A percentile compares a stretch with the other conserved stretches of the same genome.
Conservation (phyloP, 176 grass and related monocot species). For the Areca catechu region DNA sequence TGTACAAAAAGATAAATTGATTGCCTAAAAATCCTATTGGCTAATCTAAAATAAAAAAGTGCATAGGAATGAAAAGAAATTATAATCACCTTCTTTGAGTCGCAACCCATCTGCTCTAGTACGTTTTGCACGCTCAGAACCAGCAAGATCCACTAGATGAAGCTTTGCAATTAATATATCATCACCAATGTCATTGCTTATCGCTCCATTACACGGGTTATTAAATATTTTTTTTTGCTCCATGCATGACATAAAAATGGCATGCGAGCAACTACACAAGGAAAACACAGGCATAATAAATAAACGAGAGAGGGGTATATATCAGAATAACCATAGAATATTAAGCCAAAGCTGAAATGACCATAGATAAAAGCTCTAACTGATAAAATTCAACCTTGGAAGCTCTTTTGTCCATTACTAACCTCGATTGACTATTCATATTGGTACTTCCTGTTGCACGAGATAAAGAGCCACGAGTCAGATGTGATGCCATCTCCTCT, state of each 20-base stretch:
- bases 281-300: neutral
- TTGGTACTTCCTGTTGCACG: slow-evolving; percentile 84
- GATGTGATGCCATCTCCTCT: slow-evolving; percentile 82
- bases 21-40: neutral
- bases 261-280: slow-evolving; percentile 65
- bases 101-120: slow-evolving; percentile 60
- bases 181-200: slow-evolving; percentile 32
- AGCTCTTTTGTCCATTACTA: neutral
- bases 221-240: slow-evolving; percentile 54
- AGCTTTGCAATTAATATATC: slow-evolving; percentile 63
- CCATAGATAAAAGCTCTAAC: too few relatives aligned
- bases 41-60: neutral
- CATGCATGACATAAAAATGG: slow-evolving; percentile 62
- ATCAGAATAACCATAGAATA: too few relatives aligned
- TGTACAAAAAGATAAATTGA: slow-evolving; percentile 18
- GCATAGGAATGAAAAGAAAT: neutral
- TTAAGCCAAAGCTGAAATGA: too few relatives aligned
- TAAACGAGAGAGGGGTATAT: neutral
- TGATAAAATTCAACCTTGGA: too few relatives aligned
- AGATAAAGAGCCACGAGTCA: slow-evolving; percentile 53
- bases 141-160: slow-evolving; percentile 84
- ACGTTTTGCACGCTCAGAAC: slow-evolving; percentile 80
- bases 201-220: slow-evolving; percentile 13
- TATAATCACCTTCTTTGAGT: slow-evolving; percentile 65
- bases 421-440: slow-evolving; percentile 58